Evolutionary conservation across 129 eudicot species (phyloP), one percentile per base, ranked within the genome.

Genomic region (Tagetes patula): DNA sequence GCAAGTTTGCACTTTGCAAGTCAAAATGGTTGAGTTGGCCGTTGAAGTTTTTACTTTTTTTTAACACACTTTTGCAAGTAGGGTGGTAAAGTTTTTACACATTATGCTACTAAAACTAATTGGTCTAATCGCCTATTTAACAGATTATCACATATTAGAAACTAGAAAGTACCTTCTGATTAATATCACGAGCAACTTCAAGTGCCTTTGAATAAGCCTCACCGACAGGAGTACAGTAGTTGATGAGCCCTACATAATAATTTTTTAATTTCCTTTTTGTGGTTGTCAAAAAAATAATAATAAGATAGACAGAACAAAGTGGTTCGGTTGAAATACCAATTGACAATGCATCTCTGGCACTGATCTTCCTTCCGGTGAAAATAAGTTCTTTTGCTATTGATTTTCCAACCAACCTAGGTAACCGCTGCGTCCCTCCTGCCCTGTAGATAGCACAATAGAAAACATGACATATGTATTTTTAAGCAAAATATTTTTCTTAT

Each of bases 391-490:
- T 95, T 48, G 99, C 99, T 50, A 74, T 74, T 59, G 99, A 95
- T 79, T 82, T 88, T 82, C 99, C 97, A 59, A 88, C 87, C 82
- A 95, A 79, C 85, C 99, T 88, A 67, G 99, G 94, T 76, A 95
- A 94, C 55, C 97, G 80, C 75, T 88, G 97, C 11, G 99, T 83
- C 70, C 97, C 99, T 56, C 99, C 97, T 58, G 97, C 99, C 67
- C 99, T 95, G 90, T 50, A 85, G 46, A 86, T 69, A 69, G 81
- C 75, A 34, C 75, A 34, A 72, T 2, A 42, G 30, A 69, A 48
- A 30, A 81, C 45, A 78, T 60, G 48, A 61, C 46, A 59, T 1
- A 56, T 31, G 3, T 27, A n/a, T 37, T 27, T 36, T 68, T 8
- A n/a, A 54, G 45, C 38, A 72, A 63, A 9, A 59, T 41, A 32